Base-by-base conservation (phyloP, 805 yeast species). In the Candida pini region DNA sequence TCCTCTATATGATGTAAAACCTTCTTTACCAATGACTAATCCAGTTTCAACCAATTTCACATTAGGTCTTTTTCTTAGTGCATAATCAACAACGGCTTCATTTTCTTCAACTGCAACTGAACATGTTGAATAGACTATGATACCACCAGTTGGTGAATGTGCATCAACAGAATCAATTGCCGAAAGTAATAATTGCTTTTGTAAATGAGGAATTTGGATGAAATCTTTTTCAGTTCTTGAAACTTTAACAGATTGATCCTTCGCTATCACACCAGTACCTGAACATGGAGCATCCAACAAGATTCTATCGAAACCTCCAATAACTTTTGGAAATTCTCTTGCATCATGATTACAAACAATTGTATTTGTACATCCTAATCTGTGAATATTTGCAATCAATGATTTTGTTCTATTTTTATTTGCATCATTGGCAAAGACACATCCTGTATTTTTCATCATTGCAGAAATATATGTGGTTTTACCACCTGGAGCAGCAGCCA, bases 401-500 rank as follows among this genome's bases (percentile, higher is more conserved):
- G 96, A 85, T 67, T 90, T 90, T 21, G 97, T 90, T 68, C 99
- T 81, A 17, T 95, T 85, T 60, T 90, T 92, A 68, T 88, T 92
- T 38, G 96, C 81, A 66, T 92, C 99, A 62, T 92, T 92, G 35
- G 99, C 99, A 60, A 92, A 89, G 16, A 92, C 85, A 60, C 90
- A 79, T 18, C 99, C 99, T 1, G 98, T 92, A 62, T 92, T 92
- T 58, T 92, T 92, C 97, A 92, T 92, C 65, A 90, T 63, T 1
- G 99, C 97, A 24, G 95, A 78, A 34, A 90, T 76, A 58, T 87
- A 89, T 2, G 98, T 90, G 15, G 97, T 87, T 58, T 90, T 90
- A 64, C 98, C 98, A 68, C 98, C 98, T 46, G 98, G 98, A 19
- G 98, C 97, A 41, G 98, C 95, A 31, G 98, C 97, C 99, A 92